Percentiles rank a stretch among this genome's conserved stretches.
These are phyloP conservation scores for Prosopis cineraria DNA, from an alignment of 306 rosid species.

Conservation along the genomic window DNA sequence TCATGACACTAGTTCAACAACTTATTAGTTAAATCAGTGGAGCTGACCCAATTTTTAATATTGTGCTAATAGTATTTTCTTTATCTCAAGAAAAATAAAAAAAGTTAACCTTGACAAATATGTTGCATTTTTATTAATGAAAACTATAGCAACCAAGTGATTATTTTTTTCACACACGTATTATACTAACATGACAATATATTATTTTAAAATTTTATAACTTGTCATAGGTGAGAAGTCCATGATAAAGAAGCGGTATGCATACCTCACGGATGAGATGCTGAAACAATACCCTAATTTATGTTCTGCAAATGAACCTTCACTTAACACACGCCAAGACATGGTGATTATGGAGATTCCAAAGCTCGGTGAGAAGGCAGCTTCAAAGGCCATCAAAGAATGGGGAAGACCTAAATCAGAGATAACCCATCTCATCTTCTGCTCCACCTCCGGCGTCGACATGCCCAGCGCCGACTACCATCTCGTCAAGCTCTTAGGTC, in stretches of 20 bases:
- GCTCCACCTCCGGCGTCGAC: background rate
- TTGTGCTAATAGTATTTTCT: no score
- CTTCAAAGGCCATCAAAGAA: background rate
- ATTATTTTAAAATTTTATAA: no score
- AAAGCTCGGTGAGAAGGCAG: background rate
- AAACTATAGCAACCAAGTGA: no score
- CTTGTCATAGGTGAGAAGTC: background rate
- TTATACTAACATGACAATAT: no score
- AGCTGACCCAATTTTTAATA: no score
- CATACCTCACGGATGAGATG: background rate
- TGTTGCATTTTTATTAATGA: no score
- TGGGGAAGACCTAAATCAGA: background rate
- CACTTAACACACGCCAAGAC: background rate
- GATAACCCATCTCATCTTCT: background rate
- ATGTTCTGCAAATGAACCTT: background rate
- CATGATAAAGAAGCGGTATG: background rate
- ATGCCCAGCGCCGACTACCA: background rate
- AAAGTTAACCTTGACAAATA: no score
- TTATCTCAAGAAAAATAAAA: no score
- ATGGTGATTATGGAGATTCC: background rate
- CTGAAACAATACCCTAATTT: background rate
- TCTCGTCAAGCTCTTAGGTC: background rate
- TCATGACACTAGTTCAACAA: no score
- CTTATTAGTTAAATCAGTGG: no score
- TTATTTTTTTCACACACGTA: no score